Percentiles rank a stretch among this genome's conserved stretches.
Conservation (phyloP, 2,329 filamentous ascomycete genomes). For the Cryphonectria naterciae region DNA sequence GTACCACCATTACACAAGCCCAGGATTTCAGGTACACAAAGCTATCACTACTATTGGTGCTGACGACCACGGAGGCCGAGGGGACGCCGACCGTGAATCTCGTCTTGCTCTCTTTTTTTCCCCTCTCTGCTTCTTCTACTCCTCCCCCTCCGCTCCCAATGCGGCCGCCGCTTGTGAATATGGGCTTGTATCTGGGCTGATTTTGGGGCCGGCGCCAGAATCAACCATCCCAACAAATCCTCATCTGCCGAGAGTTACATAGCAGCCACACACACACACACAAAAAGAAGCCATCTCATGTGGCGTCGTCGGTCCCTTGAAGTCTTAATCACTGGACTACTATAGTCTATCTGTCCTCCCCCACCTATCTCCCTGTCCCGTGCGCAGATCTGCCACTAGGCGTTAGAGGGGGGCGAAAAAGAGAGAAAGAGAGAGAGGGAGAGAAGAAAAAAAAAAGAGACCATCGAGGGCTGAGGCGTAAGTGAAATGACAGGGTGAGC, state of each 20-base stretch:
- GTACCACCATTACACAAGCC: no score
- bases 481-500: conserved; percentile 5
- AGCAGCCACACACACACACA: not conserved
- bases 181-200: no score
- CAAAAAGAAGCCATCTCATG: not conserved
- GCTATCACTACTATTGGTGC: no score
- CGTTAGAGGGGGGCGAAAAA: no score
- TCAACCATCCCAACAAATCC: no score
- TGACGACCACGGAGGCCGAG: not conserved
- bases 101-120: no score
- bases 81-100: no score
- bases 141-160: no score
- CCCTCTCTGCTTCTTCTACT: no score
- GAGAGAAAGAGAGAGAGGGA: not conserved
- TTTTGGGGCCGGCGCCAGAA: no score
- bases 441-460: not conserved
- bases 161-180: no score
- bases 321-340: not conserved
- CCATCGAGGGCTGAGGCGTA: not conserved
- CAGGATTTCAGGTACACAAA: not conserved
- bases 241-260: not conserved
- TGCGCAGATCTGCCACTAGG: not conserved
- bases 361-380: not conserved
- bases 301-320: not conserved
- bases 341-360: not conserved